Conservation (phyloP, 306 rosid genomes). For the Crataegus laevigata region DNA sequence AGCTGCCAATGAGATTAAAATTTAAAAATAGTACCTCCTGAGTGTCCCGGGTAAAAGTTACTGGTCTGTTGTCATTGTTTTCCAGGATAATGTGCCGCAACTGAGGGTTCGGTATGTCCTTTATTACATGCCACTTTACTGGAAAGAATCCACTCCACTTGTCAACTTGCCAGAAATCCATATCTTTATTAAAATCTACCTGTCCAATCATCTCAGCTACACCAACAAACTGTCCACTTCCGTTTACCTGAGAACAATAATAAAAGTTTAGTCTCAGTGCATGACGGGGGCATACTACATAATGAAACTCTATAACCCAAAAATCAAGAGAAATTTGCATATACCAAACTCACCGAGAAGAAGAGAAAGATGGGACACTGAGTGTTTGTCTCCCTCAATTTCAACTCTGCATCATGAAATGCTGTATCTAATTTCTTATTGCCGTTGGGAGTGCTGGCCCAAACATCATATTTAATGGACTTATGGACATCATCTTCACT, state of each 20-base stretch:
- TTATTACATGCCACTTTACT: slow-evolving; percentile 70
- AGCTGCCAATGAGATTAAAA: background rate
- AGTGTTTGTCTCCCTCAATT: slow-evolving; percentile 33
- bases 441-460: slow-evolving; percentile 80
- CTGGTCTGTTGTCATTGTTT: slow-evolving; percentile 56
- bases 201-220: slow-evolving; percentile 76
- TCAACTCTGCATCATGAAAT: slow-evolving; percentile 51
- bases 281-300: background rate
- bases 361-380: slow-evolving; percentile 68
- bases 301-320: background rate
- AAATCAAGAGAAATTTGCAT: background rate
- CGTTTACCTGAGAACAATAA: slow-evolving; percentile 52
- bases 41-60: slow-evolving; percentile 74
- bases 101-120: slow-evolving; percentile 64
- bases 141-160: slow-evolving; percentile 80
- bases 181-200: slow-evolving; percentile 66
- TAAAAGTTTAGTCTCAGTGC: too few species aligned
- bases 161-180: slow-evolving; percentile 76
- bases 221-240: slow-evolving; percentile 81
- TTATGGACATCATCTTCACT: slow-evolving; percentile 86
- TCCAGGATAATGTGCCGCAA: slow-evolving; percentile 62
- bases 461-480: slow-evolving; percentile 65
- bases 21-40: slow-evolving; percentile 60
- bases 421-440: slow-evolving; percentile 63
- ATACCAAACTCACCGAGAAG: slow-evolving; percentile 63